Evolutionary conservation across 1,284 basidiomycete species (phyloP).

Genomic region (Fomes fomentarius): DNA sequence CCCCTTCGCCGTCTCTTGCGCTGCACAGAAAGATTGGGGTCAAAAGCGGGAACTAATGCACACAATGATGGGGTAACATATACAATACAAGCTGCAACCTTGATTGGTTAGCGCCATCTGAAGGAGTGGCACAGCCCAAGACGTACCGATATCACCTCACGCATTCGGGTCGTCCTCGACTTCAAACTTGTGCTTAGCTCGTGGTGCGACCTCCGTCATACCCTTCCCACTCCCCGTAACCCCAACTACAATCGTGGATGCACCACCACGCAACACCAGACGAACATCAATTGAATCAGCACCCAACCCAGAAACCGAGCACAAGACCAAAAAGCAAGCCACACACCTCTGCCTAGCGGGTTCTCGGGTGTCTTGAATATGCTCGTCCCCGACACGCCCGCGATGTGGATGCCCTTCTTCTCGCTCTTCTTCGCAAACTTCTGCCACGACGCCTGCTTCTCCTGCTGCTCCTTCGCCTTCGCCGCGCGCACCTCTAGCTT

Average conservation of each 20-base stretch:
- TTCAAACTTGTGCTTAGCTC: slow-evolving; percentile 83
- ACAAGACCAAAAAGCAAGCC: not conserved
- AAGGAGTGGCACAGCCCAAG: too few species aligned
- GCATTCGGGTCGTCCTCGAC: slow-evolving; percentile 43
- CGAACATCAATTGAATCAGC: not conserved
- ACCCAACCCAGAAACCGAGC: slow-evolving; percentile 5
- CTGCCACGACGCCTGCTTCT: slow-evolving; percentile 94
- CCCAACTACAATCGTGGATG: slow-evolving; percentile 75
- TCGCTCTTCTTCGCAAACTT: slow-evolving; percentile 97
- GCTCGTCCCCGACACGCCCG: slow-evolving; percentile 85
- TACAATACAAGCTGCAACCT: slow-evolving; percentile 21
- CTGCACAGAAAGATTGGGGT: slow-evolving; percentile 6
- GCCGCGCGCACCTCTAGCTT: slow-evolving; percentile 85
- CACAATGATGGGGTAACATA: slow-evolving; percentile 6
- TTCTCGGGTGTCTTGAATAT: slow-evolving; percentile 98
- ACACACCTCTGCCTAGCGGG: slow-evolving; percentile 81
- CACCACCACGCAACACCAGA: not conserved
- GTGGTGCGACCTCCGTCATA: slow-evolving; percentile 80
- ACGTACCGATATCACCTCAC: slow-evolving; percentile 16
- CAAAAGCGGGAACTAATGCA: slow-evolving; percentile 10
- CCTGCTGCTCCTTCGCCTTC: slow-evolving; percentile 88
- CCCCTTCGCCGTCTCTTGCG: not conserved
- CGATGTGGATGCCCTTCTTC: slow-evolving; percentile 93
- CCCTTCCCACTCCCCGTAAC: slow-evolving; percentile 94
- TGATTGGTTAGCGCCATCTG: too few species aligned